Evolutionary conservation across 78 protist genomes (phyloP).

Genomic region (Creolimax fragrantissima): DNA sequence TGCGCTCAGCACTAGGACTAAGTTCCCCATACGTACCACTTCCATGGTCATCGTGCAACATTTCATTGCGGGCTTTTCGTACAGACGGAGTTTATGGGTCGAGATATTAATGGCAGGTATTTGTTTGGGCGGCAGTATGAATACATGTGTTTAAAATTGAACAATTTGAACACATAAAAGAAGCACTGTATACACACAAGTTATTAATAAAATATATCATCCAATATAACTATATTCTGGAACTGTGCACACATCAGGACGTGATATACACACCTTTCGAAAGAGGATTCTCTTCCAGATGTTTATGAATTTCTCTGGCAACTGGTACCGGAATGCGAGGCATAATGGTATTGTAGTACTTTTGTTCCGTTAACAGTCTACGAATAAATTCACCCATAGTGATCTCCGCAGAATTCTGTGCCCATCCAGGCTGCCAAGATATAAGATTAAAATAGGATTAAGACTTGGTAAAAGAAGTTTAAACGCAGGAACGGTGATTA

Average conservation of each 20-base stretch:
- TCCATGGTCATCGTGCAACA: not conserved
- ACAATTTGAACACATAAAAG: not conserved
- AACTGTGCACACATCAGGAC: not conserved
- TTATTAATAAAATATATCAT: not conserved
- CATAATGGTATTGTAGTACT: constrained; percentile 16
- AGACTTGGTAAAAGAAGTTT: not conserved
- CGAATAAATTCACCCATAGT: constrained; percentile 19
- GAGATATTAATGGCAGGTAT: not conserved
- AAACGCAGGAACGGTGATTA: not conserved
- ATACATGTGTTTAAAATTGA: not conserved
- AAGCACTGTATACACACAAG: not conserved
- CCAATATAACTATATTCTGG: not conserved
- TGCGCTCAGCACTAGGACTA: not conserved
- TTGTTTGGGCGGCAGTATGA: not conserved
- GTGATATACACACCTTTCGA: not conserved
- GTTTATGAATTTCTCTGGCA: not conserved
- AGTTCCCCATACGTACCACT: not conserved
- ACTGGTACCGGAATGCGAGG: constrained; percentile 41
- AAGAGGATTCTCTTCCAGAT: not conserved
- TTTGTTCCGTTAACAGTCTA: not conserved
- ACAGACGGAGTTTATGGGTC: not conserved
- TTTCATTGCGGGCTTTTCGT: not conserved
- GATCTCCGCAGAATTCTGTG: not conserved
- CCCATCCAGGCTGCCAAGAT: not conserved
- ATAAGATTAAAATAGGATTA: not conserved